Conservation (phyloP, 306 rosid species). For the Sophora flavescens region DNA sequence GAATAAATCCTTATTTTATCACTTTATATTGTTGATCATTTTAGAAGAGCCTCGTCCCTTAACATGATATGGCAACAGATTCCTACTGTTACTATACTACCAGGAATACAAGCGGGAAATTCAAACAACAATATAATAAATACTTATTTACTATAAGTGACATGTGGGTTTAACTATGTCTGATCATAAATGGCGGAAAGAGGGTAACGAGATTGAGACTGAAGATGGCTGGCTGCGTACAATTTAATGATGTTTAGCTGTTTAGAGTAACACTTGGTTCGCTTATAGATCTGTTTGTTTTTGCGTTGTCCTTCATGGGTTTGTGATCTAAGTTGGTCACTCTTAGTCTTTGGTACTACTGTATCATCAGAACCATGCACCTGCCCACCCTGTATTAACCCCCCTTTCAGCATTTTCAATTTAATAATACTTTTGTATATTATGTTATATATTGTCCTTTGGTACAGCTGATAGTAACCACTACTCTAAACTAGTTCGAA, state of each 20-base stretch:
- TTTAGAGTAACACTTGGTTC: constrained; percentile 49
- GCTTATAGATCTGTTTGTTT: constrained; percentile 50
- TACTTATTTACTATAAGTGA: not conserved
- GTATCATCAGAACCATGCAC: not conserved
- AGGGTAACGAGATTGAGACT: constrained; percentile 46
- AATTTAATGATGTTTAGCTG: constrained; percentile 48
- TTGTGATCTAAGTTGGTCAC: constrained; percentile 39
- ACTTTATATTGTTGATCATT: no score
- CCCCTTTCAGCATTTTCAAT: not conserved
- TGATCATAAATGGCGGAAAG: constrained; percentile 31
- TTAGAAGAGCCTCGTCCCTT: no score
- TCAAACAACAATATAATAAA: constrained; percentile 53
- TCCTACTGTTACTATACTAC: not conserved
- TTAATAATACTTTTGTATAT: no score
- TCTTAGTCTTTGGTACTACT: constrained; percentile 30
- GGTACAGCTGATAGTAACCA: not conserved
- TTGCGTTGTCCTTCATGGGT: constrained; percentile 38
- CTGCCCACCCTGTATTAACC: not conserved
- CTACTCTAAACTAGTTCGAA: constrained; percentile 25
- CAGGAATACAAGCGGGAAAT: constrained; percentile 64
- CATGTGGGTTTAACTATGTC: constrained; percentile 39
- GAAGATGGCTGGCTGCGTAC: not conserved
- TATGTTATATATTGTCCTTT: no score
- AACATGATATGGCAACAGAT: constrained; percentile 8
- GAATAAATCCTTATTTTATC: no score